phyloP scores from a whole-genome alignment of 129 eudicot genomes.

The Oenanthe sinensis region DNA sequence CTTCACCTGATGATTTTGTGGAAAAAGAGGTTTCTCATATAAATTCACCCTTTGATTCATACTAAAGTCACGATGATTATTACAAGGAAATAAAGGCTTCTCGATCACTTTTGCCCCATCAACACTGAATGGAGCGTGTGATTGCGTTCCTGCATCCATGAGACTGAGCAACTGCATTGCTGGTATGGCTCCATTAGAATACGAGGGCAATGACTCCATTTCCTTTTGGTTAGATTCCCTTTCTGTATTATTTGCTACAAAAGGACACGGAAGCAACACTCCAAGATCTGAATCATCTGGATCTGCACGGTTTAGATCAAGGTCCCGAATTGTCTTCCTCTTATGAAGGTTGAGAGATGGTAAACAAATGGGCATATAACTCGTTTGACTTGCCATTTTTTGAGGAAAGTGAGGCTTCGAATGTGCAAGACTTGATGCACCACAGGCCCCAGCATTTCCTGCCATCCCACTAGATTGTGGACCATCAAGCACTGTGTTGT shows the following conservation, averaged over 20 bases:
- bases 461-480: constrained; percentile 8
- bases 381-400: constrained; percentile 2
- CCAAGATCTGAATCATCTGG: constrained; percentile 11
- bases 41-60: constrained; percentile 16
- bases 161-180: constrained; percentile 85
- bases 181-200: constrained; percentile 61
- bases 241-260: constrained; percentile 9
- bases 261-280: background rate
- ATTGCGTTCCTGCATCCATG: constrained; percentile 46
- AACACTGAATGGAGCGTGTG: constrained; percentile 21
- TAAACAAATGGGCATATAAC: background rate
- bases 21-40: constrained; percentile 17
- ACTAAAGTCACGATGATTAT: constrained; percentile 27
- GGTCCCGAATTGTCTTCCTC: constrained; percentile 36
- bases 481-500: constrained; percentile 13
- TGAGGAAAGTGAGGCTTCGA: constrained; percentile 14
- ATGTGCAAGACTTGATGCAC: constrained; percentile 6
- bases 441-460: constrained; percentile 18
- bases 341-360: constrained; percentile 18
- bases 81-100: constrained; percentile 32
- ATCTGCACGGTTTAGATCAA: constrained; percentile 30
- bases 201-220: constrained; percentile 21
- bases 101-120: constrained; percentile 15
- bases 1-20: constrained; percentile 11
- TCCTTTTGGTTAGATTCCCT: constrained; percentile 9